Evolutionary conservation across 225 moss, liverwort and hornwort species (phyloP).

Genomic region (Straminergon stramineum): DNA sequence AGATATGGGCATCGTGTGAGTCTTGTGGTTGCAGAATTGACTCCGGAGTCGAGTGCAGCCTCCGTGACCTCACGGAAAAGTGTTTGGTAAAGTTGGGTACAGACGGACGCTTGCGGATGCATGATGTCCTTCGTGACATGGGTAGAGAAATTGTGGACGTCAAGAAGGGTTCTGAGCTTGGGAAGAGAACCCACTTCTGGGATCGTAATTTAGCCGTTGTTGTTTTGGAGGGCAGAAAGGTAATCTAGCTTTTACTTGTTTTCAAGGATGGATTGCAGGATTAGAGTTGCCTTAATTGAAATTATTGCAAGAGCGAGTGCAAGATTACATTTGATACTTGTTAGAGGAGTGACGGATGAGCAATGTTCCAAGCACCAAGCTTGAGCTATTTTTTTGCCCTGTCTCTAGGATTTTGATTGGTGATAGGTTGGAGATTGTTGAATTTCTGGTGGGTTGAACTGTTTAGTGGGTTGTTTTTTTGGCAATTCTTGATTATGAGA

Average conservation of each 20-base stretch:
- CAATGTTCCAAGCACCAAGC: background rate
- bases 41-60: fast-evolving
- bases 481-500: too few relatives aligned
- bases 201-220: background rate
- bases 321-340: background rate
- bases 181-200: background rate
- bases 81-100: background rate
- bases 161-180: too few relatives aligned
- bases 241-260: background rate
- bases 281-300: background rate
- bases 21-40: background rate
- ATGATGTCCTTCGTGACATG: background rate
- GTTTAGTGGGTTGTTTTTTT: too few relatives aligned
- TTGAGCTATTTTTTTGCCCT: background rate
- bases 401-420: too few relatives aligned
- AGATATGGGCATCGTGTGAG: background rate
- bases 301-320: background rate
- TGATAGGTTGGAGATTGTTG: too few relatives aligned
- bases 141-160: background rate
- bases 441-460: too few relatives aligned
- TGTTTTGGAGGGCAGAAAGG: background rate
- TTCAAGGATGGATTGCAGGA: background rate
- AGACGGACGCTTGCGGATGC: background rate
- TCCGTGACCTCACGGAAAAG: background rate
- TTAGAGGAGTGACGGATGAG: background rate